Evolutionary conservation across 208 protist genomes (phyloP).

Genomic region (Crithidia brevicula): DNA sequence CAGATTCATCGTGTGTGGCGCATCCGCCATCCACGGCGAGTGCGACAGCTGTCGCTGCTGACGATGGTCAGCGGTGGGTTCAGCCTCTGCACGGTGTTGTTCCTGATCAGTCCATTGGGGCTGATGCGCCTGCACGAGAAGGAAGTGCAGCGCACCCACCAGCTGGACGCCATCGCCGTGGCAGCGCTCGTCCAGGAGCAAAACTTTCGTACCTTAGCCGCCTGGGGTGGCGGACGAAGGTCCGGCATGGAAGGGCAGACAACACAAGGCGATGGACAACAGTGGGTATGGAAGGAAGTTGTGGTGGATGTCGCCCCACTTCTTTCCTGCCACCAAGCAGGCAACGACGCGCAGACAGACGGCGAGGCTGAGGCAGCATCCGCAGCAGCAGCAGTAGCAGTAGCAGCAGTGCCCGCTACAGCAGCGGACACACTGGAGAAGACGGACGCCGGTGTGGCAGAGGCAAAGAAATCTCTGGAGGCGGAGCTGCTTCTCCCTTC

Average conservation of each 20-base stretch:
- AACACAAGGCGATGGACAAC: neutral
- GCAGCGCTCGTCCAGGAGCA: constrained; percentile 40
- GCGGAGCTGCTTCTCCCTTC: constrained; percentile 7
- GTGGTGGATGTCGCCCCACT: constrained; percentile 19
- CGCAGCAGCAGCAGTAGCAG: neutral
- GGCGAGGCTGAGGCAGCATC: neutral
- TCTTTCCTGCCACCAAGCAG: neutral
- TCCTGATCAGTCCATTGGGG: constrained; percentile 52
- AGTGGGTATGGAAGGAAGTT: constrained; percentile 20
- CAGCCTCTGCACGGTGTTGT: constrained; percentile 29
- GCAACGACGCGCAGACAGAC: neutral
- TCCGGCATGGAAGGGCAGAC: neutral
- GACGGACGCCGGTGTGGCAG: neutral
- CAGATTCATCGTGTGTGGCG: constrained; percentile 66
- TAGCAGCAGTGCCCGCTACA: neutral
- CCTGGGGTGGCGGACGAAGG: constrained; percentile 10
- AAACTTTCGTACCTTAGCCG: constrained; percentile 16
- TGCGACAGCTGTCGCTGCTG: constrained; percentile 24
- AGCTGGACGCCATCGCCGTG: constrained; percentile 46
- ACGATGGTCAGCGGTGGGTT: constrained; percentile 14
- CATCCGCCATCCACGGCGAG: constrained; percentile 38
- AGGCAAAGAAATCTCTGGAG: neutral
- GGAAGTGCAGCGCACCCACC: constrained; percentile 24
- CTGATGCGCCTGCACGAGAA: constrained; percentile 30
- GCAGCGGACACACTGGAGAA: neutral